Base-by-base conservation (phyloP, 495 filamentous ascomycete species). In the Annulohypoxylon maeteangense region DNA sequence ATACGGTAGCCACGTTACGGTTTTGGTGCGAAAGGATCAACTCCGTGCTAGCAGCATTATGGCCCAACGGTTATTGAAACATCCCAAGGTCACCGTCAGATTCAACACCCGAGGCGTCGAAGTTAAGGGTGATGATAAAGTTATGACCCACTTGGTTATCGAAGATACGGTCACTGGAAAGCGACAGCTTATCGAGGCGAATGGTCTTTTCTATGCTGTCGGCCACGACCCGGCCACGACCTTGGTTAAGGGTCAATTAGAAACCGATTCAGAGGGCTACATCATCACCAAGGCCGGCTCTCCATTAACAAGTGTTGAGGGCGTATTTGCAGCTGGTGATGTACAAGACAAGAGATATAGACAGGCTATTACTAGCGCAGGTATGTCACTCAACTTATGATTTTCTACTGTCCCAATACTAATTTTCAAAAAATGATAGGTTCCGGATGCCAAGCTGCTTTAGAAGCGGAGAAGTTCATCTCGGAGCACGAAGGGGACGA, bases 321-420 rank as follows among this genome's bases (percentile, higher is more conserved):
- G 95, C 75, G 92, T 99, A 7, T 99, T 98, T 79, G 95, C 95
- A 56, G 95, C 94, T 47, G 95, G 95, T 55, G 95, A 99, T 77
- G 95, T 99, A 18, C 96, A 98, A 84, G 96, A 99, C 78, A 98
- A 98, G 88, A 90, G 91, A 74, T 99, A 99, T 81, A 87, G 96
- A 77, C 95, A 99, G 83, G 95, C 95, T 61, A 94, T 99, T 74
- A 99, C 95, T 56, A 97, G 93, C 85, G 95, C 95, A 75, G 95
- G 95, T 94, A 89, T 73, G 90, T 87, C 68, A 50, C 25, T 23
- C 36, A 36, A 14, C 59, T 11, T 58, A 2, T 8, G 12, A 8
- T 22, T 2, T 6, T 29, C 12, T 47, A 16, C 14, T 4, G 7
- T 29, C 4, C 1, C 4, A 12, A 62, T 70, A 29, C 83, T 86